Evolutionary conservation across 225 moss, liverwort and hornwort species (phyloP).

Genomic region (Ulota crispa): DNA sequence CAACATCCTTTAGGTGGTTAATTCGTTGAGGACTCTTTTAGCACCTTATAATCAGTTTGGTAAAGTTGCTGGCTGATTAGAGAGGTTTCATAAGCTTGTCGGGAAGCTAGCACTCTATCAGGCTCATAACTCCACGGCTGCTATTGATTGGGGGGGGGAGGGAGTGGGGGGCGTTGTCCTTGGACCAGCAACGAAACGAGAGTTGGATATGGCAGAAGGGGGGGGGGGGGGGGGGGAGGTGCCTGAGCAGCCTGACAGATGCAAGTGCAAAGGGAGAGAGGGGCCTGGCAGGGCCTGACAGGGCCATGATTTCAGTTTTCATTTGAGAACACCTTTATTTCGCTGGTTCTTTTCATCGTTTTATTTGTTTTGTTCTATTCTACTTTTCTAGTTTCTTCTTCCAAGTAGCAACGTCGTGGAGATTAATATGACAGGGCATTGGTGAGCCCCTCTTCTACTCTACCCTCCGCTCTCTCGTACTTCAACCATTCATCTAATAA

Average conservation of each 20-base stretch:
- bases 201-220: constrained; percentile 31
- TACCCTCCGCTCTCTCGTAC: neutral
- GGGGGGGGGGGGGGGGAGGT: neutral
- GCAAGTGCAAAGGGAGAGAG: constrained; percentile 15
- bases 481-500: neutral
- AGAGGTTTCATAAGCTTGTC: constrained; percentile 37
- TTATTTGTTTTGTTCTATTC: neutral
- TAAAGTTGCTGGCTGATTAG: constrained; percentile 16
- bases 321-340: no score
- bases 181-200: constrained; percentile 25
- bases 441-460: neutral
- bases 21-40: no score
- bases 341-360: neutral
- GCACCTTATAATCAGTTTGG: no score
- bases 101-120: constrained; percentile 12
- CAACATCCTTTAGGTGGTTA: no score
- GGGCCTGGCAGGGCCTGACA: neutral
- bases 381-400: neutral
- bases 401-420: neutral
- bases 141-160: neutral
- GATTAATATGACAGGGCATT: neutral
- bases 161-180: constrained; percentile 16
- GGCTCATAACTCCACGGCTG: constrained; percentile 19
- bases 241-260: constrained; percentile 18
- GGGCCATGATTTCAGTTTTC: neutral